Base-by-base conservation (phyloP, 169 alveolate genomes). In the Toxoplasma gondii region DNA sequence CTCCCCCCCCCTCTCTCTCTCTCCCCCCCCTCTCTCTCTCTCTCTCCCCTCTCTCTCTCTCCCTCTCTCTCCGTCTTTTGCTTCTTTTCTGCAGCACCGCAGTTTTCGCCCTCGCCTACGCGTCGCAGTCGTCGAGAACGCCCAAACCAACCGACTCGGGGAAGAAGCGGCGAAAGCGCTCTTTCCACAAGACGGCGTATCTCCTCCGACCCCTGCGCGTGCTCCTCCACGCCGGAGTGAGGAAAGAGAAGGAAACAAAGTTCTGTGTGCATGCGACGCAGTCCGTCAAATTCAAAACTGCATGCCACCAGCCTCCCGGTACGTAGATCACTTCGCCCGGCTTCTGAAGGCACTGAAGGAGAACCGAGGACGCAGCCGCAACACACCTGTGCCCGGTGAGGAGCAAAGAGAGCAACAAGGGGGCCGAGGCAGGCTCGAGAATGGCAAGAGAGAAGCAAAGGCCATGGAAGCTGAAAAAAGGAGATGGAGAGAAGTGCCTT, bases 251-350 rank as follows among this genome's bases (percentile, higher is more conserved):
- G 44, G 95, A 91, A 0, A 91, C 94, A 70, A 78, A 88, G 58
- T 94, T 94, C 70, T 96, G 96, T 16, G 98, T 97, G 82, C 97
- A 94, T 27, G 98, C 98, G 0, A 97, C 94, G 44, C 98, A 96
- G 88, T 97, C 97, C n/a, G 97, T 91, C 43, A 98, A 78, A 86
- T 98, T 98, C 45, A 98, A 92, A 53, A 98, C 99, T 10, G 98
- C 98, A 93, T 98, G 99, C 99, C 99, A 98, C 99, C 98, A 97
- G 34, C 96, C 94, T 24, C 98, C 98, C 16, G 99, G 99, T 9
- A 98, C 97, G 95, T 92, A 97, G n/a, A 97, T 97, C 49, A 97
- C 95, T 91, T 98, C 99, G 27, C 99, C 99, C 39, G 98, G 98
- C 38, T 96, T 88, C 94, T 97, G 96, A 31, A 97, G 95, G 88